phyloP scores from a whole-genome alignment of 2,329 filamentous ascomycete genomes.

The Macroventuria anomochaeta region DNA sequence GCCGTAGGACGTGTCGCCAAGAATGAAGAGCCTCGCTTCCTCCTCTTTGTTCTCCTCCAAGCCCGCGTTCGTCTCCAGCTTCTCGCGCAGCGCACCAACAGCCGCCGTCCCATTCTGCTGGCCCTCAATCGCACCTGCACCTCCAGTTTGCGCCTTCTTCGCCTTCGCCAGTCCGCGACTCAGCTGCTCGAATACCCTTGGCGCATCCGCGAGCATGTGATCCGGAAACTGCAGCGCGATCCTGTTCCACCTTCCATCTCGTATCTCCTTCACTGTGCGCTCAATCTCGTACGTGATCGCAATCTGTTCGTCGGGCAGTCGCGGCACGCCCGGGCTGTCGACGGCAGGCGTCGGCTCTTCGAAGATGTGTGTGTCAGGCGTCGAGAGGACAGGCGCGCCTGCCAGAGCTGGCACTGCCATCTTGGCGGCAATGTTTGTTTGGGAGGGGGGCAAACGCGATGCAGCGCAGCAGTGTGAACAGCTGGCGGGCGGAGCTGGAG shows the following conservation, averaged over 20 bases:
- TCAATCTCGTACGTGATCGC: constrained; percentile 81
- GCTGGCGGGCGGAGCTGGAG: constrained; percentile 76
- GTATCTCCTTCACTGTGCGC: constrained; percentile 78
- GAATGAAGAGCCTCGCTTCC: constrained; percentile 71
- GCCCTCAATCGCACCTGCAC: background rate
- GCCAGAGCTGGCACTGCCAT: constrained; percentile 40
- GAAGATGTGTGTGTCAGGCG: constrained; percentile 67
- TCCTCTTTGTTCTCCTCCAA: constrained; percentile 23
- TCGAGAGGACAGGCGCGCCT: constrained; percentile 65
- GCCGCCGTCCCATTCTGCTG: background rate
- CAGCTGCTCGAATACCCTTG: constrained; percentile 75
- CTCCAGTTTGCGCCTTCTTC: constrained; percentile 21
- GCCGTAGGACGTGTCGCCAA: constrained; percentile 96
- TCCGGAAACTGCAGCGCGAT: constrained; percentile 97
- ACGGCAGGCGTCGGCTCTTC: constrained; percentile 58
- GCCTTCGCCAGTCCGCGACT: constrained; percentile 56
- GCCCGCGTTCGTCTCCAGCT: constrained; percentile 23
- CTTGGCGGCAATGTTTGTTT: constrained; percentile 12
- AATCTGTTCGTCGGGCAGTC: constrained; percentile 71
- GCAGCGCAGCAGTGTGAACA: constrained; percentile 70
- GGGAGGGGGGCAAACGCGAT: constrained; percentile 61
- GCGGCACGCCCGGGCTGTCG: constrained; percentile 41
- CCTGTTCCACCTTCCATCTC: constrained; percentile 71
- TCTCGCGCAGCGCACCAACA: constrained; percentile 27
- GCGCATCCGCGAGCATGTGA: constrained; percentile 85